These are phyloP conservation scores for Iodosphaeria phyllophila DNA, from an alignment of 2,329 filamentous ascomycete genomes.

Conservation along the genomic window DNA sequence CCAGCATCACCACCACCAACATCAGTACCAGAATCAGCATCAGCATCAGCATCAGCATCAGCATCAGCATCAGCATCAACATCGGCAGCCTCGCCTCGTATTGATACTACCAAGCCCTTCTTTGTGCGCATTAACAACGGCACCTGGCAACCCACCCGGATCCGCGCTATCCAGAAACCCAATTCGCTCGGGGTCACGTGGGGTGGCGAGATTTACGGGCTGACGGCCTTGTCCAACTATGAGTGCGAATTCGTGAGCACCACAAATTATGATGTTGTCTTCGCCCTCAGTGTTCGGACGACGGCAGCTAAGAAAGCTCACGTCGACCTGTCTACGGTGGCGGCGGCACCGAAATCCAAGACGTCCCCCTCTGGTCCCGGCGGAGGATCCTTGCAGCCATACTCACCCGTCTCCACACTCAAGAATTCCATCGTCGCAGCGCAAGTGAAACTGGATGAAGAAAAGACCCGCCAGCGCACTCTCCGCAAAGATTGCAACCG, in stretches of 20 bases:
- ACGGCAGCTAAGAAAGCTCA: conserved; percentile 27
- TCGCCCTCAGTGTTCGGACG: conserved; percentile 54
- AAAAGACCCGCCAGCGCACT: conserved; percentile 49
- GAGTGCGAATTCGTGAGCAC: conserved; percentile 61
- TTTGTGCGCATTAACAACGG: conserved; percentile 65
- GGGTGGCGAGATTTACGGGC: conserved; percentile 52
- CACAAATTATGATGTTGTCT: conserved; percentile 44
- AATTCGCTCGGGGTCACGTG: conserved; percentile 31
- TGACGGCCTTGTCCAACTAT: conserved; percentile 58
- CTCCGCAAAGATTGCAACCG: conserved; percentile 59
- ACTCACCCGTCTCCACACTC: conserved; percentile 60
- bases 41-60: too few relatives aligned
- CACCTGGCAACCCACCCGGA: conserved; percentile 61
- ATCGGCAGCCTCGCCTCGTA: conserved; percentile 29
- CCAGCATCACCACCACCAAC: too few relatives aligned
- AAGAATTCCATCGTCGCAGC: conserved; percentile 58
- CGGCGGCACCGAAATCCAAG: too few relatives aligned
- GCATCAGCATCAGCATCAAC: too few relatives aligned
- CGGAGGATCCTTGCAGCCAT: conserved; percentile 45
- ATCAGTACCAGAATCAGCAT: too few relatives aligned
- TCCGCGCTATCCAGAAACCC: conserved; percentile 28
- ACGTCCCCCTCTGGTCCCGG: conserved; percentile 19
- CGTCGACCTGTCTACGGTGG: conserved; percentile 13
- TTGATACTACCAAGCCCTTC: conserved; percentile 57
- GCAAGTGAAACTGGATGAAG: conserved; percentile 51